phyloP scores from a whole-genome alignment of 331 rosid species.

The Quercus phellos region DNA sequence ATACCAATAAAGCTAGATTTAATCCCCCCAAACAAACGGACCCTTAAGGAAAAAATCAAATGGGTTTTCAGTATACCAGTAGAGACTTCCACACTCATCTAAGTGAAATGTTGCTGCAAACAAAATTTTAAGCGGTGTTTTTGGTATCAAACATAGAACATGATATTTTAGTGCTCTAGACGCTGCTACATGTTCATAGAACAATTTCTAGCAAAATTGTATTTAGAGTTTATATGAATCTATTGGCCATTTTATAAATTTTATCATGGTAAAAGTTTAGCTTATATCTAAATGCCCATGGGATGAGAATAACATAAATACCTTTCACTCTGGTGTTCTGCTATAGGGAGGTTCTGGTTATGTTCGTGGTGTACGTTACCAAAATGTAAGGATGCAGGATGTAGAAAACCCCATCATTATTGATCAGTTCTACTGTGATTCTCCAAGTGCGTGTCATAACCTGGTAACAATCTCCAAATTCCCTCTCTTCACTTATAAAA shows the following conservation, averaged over 20 bases:
- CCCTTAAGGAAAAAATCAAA: neutral
- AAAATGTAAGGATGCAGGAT: slow-evolving; percentile 78
- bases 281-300: no score
- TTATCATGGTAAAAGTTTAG: no score
- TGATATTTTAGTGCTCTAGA: neutral
- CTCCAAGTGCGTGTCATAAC: slow-evolving; percentile 62
- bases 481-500: neutral
- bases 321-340: slow-evolving; percentile 6
- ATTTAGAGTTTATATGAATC: neutral
- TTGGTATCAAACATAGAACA: neutral
- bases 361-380: slow-evolving; percentile 74
- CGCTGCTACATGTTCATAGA: neutral
- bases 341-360: slow-evolving; percentile 93
- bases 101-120: neutral
- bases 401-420: slow-evolving; percentile 83
- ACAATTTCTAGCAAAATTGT: neutral
- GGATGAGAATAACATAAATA: slow-evolving; percentile 2
- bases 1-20: no score
- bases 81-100: neutral
- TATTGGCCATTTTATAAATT: no score
- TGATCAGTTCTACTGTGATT: slow-evolving; percentile 97
- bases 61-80: no score
- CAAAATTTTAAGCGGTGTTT: neutral
- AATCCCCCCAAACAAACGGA: neutral
- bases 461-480: slow-evolving; percentile 45